phyloP scores from a whole-genome alignment of 1,284 basidiomycete genomes.

The Fomitopsis schrenkii region DNA sequence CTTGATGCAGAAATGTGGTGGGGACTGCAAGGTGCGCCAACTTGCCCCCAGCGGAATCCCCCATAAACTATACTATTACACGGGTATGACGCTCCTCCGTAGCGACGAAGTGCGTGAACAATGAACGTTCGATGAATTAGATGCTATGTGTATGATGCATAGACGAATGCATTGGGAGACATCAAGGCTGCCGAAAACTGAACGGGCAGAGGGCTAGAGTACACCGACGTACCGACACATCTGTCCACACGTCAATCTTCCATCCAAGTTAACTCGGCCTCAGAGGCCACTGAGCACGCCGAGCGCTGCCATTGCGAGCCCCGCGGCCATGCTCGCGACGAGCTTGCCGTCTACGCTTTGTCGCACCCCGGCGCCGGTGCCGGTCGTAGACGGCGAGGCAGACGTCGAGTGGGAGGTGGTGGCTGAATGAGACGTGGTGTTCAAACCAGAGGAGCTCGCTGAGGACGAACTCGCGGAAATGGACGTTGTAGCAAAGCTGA shows the following conservation, averaged over 20 bases:
- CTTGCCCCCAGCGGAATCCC: too few species aligned
- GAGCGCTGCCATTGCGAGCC: not conserved
- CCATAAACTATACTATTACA: not conserved
- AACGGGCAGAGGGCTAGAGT: not conserved
- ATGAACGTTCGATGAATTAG: not conserved
- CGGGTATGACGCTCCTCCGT: not conserved
- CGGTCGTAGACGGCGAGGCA: not conserved
- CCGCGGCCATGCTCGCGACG: not conserved
- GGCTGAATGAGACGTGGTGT: not conserved
- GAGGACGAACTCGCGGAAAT: conserved; percentile 11
- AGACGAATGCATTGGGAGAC: not conserved
- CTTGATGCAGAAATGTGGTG: too few species aligned
- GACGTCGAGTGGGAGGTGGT: conserved; percentile 2
- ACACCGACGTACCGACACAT: not conserved
- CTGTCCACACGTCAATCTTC: not conserved
- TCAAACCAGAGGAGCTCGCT: not conserved
- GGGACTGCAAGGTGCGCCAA: too few species aligned
- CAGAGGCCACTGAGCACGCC: not conserved
- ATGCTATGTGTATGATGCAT: not conserved
- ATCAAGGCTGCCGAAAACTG: too few species aligned
- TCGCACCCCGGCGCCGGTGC: not conserved
- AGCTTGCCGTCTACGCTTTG: not conserved
- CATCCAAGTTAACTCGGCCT: not conserved
- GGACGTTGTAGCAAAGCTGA: conserved; percentile 21
- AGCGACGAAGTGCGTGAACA: not conserved